Conservation (phyloP, 2,329 filamentous ascomycete species). For the Mollisia scopiformis region DNA sequence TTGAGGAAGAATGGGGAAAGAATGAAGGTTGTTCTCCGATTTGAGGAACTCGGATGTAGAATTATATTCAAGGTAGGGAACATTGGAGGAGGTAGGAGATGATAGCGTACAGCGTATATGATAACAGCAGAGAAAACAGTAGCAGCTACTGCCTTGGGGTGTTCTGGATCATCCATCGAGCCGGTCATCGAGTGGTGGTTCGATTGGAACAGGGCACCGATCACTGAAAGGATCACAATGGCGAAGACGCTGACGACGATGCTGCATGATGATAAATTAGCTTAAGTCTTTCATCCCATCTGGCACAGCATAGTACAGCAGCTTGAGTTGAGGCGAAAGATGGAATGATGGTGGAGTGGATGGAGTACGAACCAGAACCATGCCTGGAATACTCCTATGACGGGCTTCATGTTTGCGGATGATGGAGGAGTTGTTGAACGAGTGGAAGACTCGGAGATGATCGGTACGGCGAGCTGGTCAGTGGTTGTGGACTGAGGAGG, state of each 20-base stretch:
- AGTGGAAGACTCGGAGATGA: neutral
- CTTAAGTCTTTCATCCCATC: neutral
- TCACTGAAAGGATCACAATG: conserved; percentile 64
- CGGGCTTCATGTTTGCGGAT: conserved; percentile 75
- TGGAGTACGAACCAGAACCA: conserved; percentile 79
- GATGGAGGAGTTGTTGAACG: neutral
- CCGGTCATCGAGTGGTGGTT: conserved; percentile 87
- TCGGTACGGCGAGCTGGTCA: neutral
- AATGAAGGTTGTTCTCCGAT: no score
- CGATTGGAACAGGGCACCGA: conserved; percentile 74
- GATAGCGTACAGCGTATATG: conserved; percentile 78
- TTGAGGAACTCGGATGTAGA: neutral
- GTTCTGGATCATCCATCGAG: conserved; percentile 66
- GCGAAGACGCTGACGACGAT: conserved; percentile 70
- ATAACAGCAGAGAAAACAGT: conserved; percentile 88
- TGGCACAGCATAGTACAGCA: neutral
- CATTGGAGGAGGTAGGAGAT: neutral
- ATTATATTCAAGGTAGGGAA: no score
- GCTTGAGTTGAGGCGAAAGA: neutral
- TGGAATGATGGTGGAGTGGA: conserved; percentile 6
- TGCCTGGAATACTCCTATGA: conserved; percentile 89
- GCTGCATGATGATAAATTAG: conserved; percentile 49
- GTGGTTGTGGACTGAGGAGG: conserved; percentile 8
- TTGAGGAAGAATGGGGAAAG: no score
- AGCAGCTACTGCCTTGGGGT: conserved; percentile 77